phyloP scores from a whole-genome alignment of 2,329 filamentous ascomycete genomes.

The Xylaria arbuscula region DNA sequence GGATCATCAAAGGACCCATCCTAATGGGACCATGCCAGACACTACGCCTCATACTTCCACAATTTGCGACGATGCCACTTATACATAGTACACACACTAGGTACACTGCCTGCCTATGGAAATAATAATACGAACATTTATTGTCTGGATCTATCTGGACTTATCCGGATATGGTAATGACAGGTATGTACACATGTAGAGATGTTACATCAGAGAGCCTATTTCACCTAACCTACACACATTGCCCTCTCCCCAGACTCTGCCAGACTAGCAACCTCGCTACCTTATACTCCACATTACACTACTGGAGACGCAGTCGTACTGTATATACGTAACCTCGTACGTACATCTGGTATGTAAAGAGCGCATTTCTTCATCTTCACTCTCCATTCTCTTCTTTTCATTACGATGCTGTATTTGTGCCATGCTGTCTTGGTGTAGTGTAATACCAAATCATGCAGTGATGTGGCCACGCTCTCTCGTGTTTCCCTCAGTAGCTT shows the following conservation, averaged over 20 bases:
- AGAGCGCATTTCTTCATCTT: no score
- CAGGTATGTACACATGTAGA: background rate
- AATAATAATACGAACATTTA: background rate
- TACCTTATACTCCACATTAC: no score
- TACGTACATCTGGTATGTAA: no score
- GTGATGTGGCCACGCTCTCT: conserved; percentile 5
- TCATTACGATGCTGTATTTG: background rate
- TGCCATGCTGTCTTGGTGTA: background rate
- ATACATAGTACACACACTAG: background rate
- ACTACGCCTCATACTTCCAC: conserved; percentile 15
- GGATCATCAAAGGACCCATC: conserved; percentile 28
- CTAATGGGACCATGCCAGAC: conserved; percentile 15
- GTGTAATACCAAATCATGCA: background rate
- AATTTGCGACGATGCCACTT: conserved; percentile 6
- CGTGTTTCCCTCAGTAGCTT: conserved; percentile 7
- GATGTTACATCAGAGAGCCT: background rate
- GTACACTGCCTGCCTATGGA: background rate
- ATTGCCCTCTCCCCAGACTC: no score
- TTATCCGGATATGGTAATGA: background rate
- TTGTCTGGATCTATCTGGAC: conserved; percentile 2
- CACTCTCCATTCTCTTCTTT: background rate
- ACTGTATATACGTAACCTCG: no score
- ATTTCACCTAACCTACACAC: background rate
- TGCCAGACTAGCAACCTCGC: no score
- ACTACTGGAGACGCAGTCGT: no score